Conservation (phyloP, 805 yeast species). For the Monosporozyma yasuniensis region DNA sequence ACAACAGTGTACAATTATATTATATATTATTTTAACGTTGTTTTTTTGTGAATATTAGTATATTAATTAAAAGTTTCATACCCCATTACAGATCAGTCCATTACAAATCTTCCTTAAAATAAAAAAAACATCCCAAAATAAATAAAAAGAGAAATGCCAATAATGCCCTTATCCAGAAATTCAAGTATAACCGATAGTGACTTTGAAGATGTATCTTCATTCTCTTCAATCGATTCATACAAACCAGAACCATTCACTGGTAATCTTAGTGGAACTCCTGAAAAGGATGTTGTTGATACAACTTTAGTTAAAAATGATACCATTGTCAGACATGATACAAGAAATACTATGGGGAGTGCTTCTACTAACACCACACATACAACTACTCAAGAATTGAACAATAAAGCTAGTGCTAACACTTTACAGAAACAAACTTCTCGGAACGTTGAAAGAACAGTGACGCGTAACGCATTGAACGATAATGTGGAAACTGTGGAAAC, state of each 20-base stretch:
- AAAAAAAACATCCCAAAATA: background rate
- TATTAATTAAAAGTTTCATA: too few relatives aligned
- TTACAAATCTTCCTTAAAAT: background rate
- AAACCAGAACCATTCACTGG: constrained; percentile 22
- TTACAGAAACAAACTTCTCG: background rate
- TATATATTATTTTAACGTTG: too few relatives aligned
- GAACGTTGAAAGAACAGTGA: constrained; percentile 15
- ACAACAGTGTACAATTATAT: too few relatives aligned
- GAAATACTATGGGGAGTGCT: background rate
- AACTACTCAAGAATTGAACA: background rate
- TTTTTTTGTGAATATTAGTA: too few relatives aligned
- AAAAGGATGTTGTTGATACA: background rate
- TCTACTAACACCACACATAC: background rate
- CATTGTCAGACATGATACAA: background rate
- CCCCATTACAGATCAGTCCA: background rate
- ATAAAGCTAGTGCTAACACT: constrained; percentile 3
- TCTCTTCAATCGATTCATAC: constrained; percentile 21
- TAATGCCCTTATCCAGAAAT: background rate
- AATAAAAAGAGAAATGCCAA: background rate
- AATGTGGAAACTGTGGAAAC: constrained; percentile 22
- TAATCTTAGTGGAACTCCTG: background rate
- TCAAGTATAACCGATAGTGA: constrained; percentile 10
- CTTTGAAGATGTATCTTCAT: constrained; percentile 23
- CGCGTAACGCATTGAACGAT: constrained; percentile 17
- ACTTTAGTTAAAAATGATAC: constrained; percentile 5